Evolutionary conservation across 768 basidiomycete species (phyloP).

Genomic region (Collybia nuda): DNA sequence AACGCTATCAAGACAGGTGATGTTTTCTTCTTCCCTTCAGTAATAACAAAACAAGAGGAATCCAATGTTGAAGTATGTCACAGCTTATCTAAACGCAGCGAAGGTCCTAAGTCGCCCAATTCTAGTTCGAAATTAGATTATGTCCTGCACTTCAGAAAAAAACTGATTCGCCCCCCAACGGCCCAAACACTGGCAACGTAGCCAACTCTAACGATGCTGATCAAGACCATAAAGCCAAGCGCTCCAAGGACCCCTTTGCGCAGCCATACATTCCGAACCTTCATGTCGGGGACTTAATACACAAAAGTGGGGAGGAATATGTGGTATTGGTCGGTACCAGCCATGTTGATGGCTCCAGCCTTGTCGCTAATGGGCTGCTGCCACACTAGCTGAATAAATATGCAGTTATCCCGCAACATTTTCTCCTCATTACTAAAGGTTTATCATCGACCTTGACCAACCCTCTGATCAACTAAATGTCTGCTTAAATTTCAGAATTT

Average conservation of each 20-base stretch:
- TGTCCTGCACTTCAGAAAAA: slow-evolving; percentile 89
- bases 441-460: slow-evolving; percentile 9
- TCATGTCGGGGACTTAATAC: slow-evolving; percentile 71
- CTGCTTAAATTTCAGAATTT: slow-evolving; percentile 48
- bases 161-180: slow-evolving; percentile 46
- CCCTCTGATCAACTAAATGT: not conserved
- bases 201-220: slow-evolving; percentile 21
- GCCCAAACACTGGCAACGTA: slow-evolving; percentile 27
- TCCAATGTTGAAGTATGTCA: slow-evolving; percentile 57
- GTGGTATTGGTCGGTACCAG: slow-evolving; percentile 59
- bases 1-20: slow-evolving; percentile 62
- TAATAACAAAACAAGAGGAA: slow-evolving; percentile 58
- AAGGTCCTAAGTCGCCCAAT: not conserved
- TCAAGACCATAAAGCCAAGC: slow-evolving; percentile 26
- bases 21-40: slow-evolving; percentile 78
- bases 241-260: slow-evolving; percentile 74
- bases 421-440: slow-evolving; percentile 89
- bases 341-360: not conserved
- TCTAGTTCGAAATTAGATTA: slow-evolving; percentile 81
- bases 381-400: slow-evolving; percentile 78
- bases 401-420: slow-evolving; percentile 81
- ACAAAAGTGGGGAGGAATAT: slow-evolving; percentile 62
- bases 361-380: not conserved
- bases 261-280: slow-evolving; percentile 83
- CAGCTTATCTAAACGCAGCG: not conserved